Conservation (phyloP, 768 basidiomycete genomes). For the Tylopilus cervinicoccineus region DNA sequence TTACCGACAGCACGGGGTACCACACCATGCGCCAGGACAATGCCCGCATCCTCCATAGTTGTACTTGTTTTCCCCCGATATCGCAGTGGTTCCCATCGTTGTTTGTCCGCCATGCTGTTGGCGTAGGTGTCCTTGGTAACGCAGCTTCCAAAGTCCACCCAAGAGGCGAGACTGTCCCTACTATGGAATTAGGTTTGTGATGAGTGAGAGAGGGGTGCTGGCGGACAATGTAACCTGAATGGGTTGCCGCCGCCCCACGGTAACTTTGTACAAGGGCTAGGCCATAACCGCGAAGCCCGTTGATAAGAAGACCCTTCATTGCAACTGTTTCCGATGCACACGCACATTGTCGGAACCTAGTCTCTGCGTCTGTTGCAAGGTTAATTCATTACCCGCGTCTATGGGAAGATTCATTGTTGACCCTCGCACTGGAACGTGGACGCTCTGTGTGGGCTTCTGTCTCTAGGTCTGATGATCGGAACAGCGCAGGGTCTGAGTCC, state of each 20-base stretch:
- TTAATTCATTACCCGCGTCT: too few species aligned
- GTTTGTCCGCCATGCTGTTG: background rate
- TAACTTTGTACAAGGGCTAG: background rate
- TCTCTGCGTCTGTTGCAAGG: too few species aligned
- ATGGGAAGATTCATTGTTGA: background rate
- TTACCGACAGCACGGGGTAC: slow-evolving; percentile 5
- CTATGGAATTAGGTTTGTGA: background rate
- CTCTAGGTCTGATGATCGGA: too few species aligned
- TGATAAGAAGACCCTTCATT: background rate
- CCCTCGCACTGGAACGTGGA: too few species aligned
- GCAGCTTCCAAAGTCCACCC: background rate
- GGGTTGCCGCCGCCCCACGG: background rate
- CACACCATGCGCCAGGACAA: slow-evolving; percentile 11
- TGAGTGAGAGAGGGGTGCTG: background rate
- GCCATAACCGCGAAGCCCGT: background rate
- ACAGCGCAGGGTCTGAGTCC: too few species aligned
- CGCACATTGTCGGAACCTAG: background rate
- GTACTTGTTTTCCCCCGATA: background rate
- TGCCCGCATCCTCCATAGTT: slow-evolving; percentile 18
- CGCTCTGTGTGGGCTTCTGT: too few species aligned
- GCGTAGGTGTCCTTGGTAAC: background rate
- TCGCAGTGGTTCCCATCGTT: background rate
- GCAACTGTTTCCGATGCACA: background rate
- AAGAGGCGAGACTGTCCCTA: background rate
- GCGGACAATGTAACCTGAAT: background rate